Evolutionary conservation across 2,329 filamentous ascomycete genomes (phyloP).

Genomic region (Aspergillus latus): DNA sequence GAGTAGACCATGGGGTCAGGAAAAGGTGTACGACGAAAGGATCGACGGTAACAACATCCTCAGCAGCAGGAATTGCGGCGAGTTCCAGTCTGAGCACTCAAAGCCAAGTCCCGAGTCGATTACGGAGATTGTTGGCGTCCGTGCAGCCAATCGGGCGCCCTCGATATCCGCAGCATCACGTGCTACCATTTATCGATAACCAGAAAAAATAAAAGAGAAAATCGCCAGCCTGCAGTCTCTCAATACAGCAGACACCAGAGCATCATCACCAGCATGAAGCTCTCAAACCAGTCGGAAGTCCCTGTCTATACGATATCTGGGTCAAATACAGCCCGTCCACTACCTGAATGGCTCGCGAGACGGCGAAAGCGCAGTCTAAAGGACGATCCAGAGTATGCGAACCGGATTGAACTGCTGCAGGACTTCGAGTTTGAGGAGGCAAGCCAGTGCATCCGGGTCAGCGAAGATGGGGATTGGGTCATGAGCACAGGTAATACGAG

Average conservation of each 20-base stretch:
- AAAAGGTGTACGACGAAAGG: conserved; percentile 1
- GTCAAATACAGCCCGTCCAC: conserved; percentile 77
- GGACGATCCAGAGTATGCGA: conserved; percentile 87
- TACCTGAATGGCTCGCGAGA: conserved; percentile 93
- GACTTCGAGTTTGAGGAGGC: conserved; percentile 98
- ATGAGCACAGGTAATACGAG: conserved; percentile 76
- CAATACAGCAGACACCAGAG: conserved; percentile 9
- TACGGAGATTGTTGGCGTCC: conserved; percentile 34
- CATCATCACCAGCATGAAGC: conserved; percentile 42
- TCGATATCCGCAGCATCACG: conserved; percentile 28
- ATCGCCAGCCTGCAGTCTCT: not conserved
- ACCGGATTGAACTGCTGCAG: conserved; percentile 89
- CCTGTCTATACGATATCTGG: conserved; percentile 95
- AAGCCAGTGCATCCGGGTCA: conserved; percentile 82
- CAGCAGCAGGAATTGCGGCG: conserved; percentile 12
- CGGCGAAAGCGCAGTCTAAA: conserved; percentile 89
- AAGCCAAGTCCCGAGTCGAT: not conserved
- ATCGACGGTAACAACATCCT: conserved; percentile 11
- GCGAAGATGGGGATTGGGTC: conserved; percentile 94
- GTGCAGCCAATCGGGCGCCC: conserved; percentile 32
- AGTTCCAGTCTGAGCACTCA: conserved; percentile 4
- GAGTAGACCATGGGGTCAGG: not conserved
- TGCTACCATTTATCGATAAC: conserved; percentile 30
- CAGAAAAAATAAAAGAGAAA: conserved; percentile 12
- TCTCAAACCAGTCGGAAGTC: conserved; percentile 69